These are phyloP conservation scores for Papiliotrema nemorosa DNA, from an alignment of 1,284 basidiomycete species.

Conservation along the genomic window DNA sequence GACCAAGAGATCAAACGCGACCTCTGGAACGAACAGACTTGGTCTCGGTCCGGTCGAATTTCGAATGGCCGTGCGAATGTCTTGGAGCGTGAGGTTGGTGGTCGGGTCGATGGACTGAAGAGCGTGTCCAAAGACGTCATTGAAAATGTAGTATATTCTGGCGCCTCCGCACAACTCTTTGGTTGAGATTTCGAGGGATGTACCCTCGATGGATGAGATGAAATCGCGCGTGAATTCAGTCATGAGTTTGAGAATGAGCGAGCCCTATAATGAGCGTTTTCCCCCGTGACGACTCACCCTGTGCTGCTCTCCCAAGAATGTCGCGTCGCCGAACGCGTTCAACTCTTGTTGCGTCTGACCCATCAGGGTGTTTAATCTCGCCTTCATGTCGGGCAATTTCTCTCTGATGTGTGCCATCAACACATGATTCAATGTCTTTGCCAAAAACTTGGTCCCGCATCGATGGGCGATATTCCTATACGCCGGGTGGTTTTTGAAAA, in stretches of 20 bases:
- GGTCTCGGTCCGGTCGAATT: constrained; percentile 97
- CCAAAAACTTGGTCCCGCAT: constrained; percentile 92
- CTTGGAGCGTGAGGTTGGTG: constrained; percentile 83
- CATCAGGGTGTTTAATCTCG: constrained; percentile 95
- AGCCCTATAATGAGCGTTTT: constrained; percentile 59
- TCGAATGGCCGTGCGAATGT: constrained; percentile 96
- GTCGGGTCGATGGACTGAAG: constrained; percentile 88
- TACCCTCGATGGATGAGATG: constrained; percentile 95
- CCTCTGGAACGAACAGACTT: constrained; percentile 93
- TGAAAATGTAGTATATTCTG: constrained; percentile 99
- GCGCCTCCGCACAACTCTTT: constrained; percentile 98
- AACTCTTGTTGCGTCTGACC: constrained; percentile 98
- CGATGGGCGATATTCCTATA: constrained; percentile 97
- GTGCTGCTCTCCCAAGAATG: constrained; percentile 88
- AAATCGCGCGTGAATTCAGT: constrained; percentile 99
- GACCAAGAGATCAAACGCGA: constrained; percentile 94
- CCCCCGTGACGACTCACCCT: constrained; percentile 53
- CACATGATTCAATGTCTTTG: constrained; percentile 91
- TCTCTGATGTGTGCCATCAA: constrained; percentile 97
- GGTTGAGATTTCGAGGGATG: constrained; percentile 94
- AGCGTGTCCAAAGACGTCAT: constrained; percentile 94
- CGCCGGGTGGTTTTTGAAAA: constrained; percentile 83
- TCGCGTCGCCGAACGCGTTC: constrained; percentile 90
- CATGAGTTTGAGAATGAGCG: constrained; percentile 90
- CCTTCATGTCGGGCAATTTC: constrained; percentile 99